Evolutionary conservation across 345 rosid genomes (phyloP).

Genomic region (Lepidium aucheri): DNA sequence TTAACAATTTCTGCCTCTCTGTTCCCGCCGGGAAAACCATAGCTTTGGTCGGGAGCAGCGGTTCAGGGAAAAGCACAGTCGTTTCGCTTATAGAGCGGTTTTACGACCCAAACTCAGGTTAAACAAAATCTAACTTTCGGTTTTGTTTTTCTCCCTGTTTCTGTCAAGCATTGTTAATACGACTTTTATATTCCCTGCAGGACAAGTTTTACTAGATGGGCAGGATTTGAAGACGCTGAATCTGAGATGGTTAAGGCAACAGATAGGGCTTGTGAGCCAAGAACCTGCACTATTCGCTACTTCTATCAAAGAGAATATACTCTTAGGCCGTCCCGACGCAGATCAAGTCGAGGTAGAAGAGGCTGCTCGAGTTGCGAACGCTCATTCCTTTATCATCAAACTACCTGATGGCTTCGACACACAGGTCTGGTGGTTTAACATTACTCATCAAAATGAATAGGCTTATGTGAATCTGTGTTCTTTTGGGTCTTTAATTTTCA

Average conservation of each 20-base stretch:
- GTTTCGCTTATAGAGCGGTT: slow-evolving; percentile 94
- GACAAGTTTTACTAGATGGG: slow-evolving; percentile 84
- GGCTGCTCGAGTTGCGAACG: slow-evolving; percentile 96
- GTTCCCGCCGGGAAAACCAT: slow-evolving; percentile 95
- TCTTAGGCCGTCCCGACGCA: slow-evolving; percentile 87
- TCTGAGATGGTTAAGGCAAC: slow-evolving; percentile 87
- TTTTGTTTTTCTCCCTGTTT: background rate
- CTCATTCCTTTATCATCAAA: slow-evolving; percentile 89
- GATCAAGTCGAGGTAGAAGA: slow-evolving; percentile 73
- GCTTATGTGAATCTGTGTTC: slow-evolving; percentile 17
- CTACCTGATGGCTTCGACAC: slow-evolving; percentile 91
- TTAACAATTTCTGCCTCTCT: slow-evolving; percentile 61
- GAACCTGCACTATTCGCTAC: slow-evolving; percentile 95
- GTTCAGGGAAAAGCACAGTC: slow-evolving; percentile 96
- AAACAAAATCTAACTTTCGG: background rate
- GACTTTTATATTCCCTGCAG: slow-evolving; percentile 30
- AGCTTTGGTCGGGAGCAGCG: slow-evolving; percentile 97
- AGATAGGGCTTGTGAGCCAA: slow-evolving; percentile 97
- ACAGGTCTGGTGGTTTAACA: slow-evolving; percentile 43
- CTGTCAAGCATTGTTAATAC: background rate
- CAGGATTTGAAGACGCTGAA: slow-evolving; percentile 75
- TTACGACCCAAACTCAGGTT: slow-evolving; percentile 89
- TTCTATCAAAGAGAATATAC: slow-evolving; percentile 86
- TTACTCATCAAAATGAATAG: background rate
- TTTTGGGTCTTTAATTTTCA: slow-evolving; percentile 6